These are phyloP conservation scores for Pestalotiopsis sp. DNA, from an alignment of 2,329 filamentous ascomycete genomes.

Conservation along the genomic window DNA sequence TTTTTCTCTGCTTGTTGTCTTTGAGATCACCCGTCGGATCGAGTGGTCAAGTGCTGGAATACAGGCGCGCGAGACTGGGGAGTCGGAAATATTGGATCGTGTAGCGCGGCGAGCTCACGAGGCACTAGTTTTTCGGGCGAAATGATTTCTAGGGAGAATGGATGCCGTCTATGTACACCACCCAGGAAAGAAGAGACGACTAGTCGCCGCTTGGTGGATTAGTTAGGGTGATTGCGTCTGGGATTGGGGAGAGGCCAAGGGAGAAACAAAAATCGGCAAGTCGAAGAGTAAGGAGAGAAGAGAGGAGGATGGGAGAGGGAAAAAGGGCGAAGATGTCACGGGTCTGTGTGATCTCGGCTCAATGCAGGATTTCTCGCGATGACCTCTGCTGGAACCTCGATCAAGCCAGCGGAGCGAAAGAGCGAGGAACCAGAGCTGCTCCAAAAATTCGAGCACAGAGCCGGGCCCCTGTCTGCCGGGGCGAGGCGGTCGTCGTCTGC, in stretches of 20 bases:
- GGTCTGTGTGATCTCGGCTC: not conserved
- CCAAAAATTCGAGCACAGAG: not conserved
- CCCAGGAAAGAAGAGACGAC: not conserved
- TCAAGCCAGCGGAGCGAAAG: not conserved
- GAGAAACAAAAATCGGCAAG: not conserved
- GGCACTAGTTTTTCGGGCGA: not conserved
- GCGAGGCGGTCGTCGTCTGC: not conserved
- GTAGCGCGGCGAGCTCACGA: not conserved
- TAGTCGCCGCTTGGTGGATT: not conserved
- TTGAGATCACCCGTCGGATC: not conserved
- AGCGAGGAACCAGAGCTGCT: not conserved
- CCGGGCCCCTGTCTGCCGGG: not conserved
- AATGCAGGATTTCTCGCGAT: slow-evolving; percentile 9
- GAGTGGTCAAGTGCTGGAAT: not conserved
- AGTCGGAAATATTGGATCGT: slow-evolving; percentile 16
- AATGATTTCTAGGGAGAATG: slow-evolving; percentile 1
- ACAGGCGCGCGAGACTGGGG: slow-evolving; percentile 12
- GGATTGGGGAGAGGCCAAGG: not conserved
- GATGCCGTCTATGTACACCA: slow-evolving; percentile 1
- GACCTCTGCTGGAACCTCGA: not conserved
- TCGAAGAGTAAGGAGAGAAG: not conserved
- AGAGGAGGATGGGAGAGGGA: not conserved
- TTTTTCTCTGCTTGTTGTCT: not conserved
- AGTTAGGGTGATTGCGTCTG: not conserved
- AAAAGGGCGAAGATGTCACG: not conserved